Evolutionary conservation across 192 early-diverging fungal species (phyloP), one percentile per base, ranked within the genome.

Genomic region (Backusella luteola): DNA sequence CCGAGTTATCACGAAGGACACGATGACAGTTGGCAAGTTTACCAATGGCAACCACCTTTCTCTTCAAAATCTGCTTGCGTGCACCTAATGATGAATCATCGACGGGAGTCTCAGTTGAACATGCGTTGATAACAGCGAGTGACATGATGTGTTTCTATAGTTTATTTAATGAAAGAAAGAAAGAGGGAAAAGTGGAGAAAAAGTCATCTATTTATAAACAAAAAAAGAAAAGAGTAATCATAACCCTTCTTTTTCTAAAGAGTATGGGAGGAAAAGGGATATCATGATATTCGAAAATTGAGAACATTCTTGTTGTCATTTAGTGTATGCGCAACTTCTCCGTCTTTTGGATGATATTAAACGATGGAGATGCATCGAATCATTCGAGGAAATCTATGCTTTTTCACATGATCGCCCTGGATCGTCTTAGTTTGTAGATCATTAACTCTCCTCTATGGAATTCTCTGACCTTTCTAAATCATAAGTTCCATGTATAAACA

Each of bases 31-130:
- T 70, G 63, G 76, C 70, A 69, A 77, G 26, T 34, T 71, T 70
- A 14, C 76, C 76, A 53, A 77, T 77, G 34, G 76, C 76, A 44
- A 77, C 36, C 0, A 77, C 76, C 42, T 77, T 77, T 44, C 44
- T 71, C 56, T 77, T 77, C 69, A 77, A 71, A 21, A 77, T 66
- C 5, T 77, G 76, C 34, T 69, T 69, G n/a, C 36, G 69, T 32
- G 69, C 41, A 49, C 41, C 41, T 46, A 71, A 34, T 66, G 69
- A 12, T 71, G 39, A 52, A 38, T 38, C 34, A 23, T 44, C 67
- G 12, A 52, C 52, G 15, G 67, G 34, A 26, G 52, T 34, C 12
- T 77, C 76, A 63, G 52, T 34, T 66, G 68, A 69, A 39, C 69
- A 42, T 23, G 36, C 21, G 12, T 70, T 77, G 23, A 77, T 41